Base-by-base conservation (phyloP, 2,329 filamentous ascomycete species). In the Byssothecium circinans region DNA sequence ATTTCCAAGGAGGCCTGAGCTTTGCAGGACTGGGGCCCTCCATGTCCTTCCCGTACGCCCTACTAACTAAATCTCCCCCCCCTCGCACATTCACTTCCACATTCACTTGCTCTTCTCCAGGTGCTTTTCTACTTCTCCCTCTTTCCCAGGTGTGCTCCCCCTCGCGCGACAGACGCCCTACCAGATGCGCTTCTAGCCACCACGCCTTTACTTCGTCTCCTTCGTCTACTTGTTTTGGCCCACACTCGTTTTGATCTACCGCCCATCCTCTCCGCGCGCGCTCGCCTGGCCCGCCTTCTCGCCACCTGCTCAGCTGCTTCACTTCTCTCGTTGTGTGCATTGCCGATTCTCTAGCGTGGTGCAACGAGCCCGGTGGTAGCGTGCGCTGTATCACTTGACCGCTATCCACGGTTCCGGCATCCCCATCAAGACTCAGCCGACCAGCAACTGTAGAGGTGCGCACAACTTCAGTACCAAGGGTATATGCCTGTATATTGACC, bases 321-420 rank as follows among this genome's bases (percentile, higher is more conserved):
- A 46, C 49, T 46, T 44, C 47, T 50, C 44, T 50, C 53, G 43
- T 34, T 48, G 55, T 43, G 49, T 49, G 42, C 47, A 50, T 46
- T 49, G 53, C 55, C 58, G 40, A 54, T 65, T 61, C 43, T 62
- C 66, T 68, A 66, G 65, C 59, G 49, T 49, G 43, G 65, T 64
- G 50, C 57, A 15, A 69, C 65, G 45, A 27, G 45, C 30, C 45
- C 48, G 50, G 45, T 51, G 45, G 54, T 58, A 56, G 61, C 62
- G 54, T 62, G 53, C 50, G 41, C 53, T 58, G 64, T 64, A 56
- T 58, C 51, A 67, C 62, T 50, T 56, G 59, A 52, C 43, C 54
- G 47, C 20, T 41, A 45, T 54, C 61, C 56, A 50, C 53, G 47
- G 53, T 56, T 25, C 23, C 23, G 23, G 5, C 23, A 25, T n/a